Evolutionary conservation across 805 yeast species (phyloP), one percentile per base, ranked within the genome.

Genomic region (Myxozyma neotropica): DNA sequence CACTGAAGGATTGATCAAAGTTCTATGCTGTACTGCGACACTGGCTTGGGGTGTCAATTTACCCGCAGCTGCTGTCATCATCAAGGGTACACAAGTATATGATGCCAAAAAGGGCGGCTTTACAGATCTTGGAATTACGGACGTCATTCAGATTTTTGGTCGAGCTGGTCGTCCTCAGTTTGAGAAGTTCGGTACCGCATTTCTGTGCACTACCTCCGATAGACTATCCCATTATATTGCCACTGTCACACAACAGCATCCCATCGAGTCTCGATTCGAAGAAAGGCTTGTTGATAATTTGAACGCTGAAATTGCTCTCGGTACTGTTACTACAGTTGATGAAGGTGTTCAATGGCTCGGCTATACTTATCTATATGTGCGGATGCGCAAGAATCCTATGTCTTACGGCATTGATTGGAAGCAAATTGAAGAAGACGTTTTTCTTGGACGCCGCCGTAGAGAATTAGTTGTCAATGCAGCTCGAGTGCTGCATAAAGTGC

Each of bases 101-200:
- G 96, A 94, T 71, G 81, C 98, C 0, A 89, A 92, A 71, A 87
- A 87, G 54, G 99, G 99, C 80, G 99, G 99, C 0, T 89, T 85
- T 70, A 83, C 87, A 1, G 99, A 94, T 71, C 77, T 95, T 40
- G 98, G 98, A 1, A 93, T 94, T 17, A 88, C 97, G 0, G 99
- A 94, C 75, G 96, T 94, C 40, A 88, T 95, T 62, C 99, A 94
- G 77, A 94, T 94, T 66, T 94, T 94, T 76, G 99, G 99, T 68
- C 88, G 99, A 77, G 99, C 99, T 27, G 99, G 99, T 75, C 84
- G 99, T 75, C 99, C 99, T 0, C 99, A 95, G 68, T 94, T 84
- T 73, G 96, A 93, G 67, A 83, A 83, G 57, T 86, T 81, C 70
- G 99, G 99, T 79, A 89, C 93, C 1, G 98, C 98, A 78, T 84